Percentiles rank a stretch among this genome's conserved stretches.
phyloP scores from a whole-genome alignment of 2,329 filamentous ascomycete genomes.

The Stagonosporopsis chrysanthemi region DNA sequence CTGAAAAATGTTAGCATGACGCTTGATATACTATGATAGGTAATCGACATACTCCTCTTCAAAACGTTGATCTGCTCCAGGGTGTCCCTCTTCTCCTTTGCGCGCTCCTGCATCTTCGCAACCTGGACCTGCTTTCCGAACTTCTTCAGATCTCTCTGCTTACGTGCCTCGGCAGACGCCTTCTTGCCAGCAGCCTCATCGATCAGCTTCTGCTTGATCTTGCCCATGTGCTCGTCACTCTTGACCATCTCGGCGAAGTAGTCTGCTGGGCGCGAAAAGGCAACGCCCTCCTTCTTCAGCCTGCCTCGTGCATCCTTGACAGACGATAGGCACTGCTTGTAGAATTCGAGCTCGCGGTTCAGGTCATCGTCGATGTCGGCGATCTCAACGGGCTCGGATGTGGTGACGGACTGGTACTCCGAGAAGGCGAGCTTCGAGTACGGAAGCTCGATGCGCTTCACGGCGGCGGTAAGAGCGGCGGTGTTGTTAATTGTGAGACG shows the following conservation, averaged over 20 bases:
- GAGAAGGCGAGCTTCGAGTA: constrained; percentile 77
- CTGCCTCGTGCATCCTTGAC: constrained; percentile 75
- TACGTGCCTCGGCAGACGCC: constrained; percentile 87
- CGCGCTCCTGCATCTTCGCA: constrained; percentile 91
- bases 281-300: constrained; percentile 80
- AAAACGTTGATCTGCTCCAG: constrained; percentile 93
- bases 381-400: constrained; percentile 73
- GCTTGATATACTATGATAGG: not conserved
- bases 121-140: constrained; percentile 99
- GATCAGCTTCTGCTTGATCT: constrained; percentile 90
- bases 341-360: constrained; percentile 90
- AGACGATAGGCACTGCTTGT: constrained; percentile 84
- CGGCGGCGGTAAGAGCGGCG: constrained; percentile 78
- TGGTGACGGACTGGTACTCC: constrained; percentile 79
- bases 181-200: constrained; percentile 94
- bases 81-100: constrained; percentile 90
- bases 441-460: constrained; percentile 79
- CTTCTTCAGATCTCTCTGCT: constrained; percentile 95
- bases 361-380: constrained; percentile 89
- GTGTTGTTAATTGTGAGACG: constrained; percentile 98
- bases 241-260: constrained; percentile 99
- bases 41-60: constrained; percentile 81
- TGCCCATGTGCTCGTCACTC: constrained; percentile 97
- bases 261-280: constrained; percentile 88
- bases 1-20: constrained; percentile 57